Evolutionary conservation across 495 filamentous ascomycete species (phyloP).

Genomic region (Xylaria castorea): DNA sequence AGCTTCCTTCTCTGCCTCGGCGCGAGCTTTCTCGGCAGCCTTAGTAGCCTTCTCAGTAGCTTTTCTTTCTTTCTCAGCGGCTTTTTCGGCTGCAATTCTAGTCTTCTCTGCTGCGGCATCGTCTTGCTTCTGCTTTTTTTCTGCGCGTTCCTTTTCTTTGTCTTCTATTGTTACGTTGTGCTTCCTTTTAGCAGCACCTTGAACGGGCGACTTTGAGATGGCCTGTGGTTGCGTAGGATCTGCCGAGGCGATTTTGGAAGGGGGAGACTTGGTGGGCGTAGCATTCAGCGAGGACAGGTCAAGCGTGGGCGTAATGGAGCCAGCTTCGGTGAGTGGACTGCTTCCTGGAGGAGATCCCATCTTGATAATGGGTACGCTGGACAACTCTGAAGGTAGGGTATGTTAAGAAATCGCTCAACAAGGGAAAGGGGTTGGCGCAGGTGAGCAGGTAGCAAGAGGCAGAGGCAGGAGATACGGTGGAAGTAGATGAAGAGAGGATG

Average conservation of each 20-base stretch:
- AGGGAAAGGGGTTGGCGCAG: not conserved
- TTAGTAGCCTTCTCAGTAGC: slow-evolving; percentile 51
- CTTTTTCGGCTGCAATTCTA: slow-evolving; percentile 42
- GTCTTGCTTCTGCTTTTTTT: slow-evolving; percentile 59
- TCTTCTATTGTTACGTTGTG: slow-evolving; percentile 42
- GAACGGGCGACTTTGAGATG: slow-evolving; percentile 18
- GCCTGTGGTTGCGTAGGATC: slow-evolving; percentile 12
- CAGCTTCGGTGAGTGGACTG: slow-evolving; percentile 45
- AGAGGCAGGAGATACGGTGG: not conserved
- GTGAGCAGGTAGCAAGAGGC: not conserved
- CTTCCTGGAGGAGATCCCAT: slow-evolving; percentile 37
- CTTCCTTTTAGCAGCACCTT: slow-evolving; percentile 23
- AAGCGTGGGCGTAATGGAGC: slow-evolving; percentile 40
- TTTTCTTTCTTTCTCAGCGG: slow-evolving; percentile 59
- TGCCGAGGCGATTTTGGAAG: slow-evolving; percentile 9
- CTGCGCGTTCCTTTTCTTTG: slow-evolving; percentile 61
- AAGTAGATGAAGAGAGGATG: slow-evolving; percentile 3
- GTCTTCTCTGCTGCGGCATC: slow-evolving; percentile 49
- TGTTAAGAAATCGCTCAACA: not conserved
- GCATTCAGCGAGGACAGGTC: slow-evolving; percentile 41
- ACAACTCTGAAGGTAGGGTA: slow-evolving; percentile 18
- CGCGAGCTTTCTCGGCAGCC: slow-evolving; percentile 49
- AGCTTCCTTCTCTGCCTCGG: slow-evolving; percentile 44
- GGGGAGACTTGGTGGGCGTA: slow-evolving; percentile 32
- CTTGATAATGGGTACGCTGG: slow-evolving; percentile 12